Evolutionary conservation across 805 yeast genomes (phyloP), one percentile per base, ranked within the genome.

Genomic region (Monosporozyma solicola): DNA sequence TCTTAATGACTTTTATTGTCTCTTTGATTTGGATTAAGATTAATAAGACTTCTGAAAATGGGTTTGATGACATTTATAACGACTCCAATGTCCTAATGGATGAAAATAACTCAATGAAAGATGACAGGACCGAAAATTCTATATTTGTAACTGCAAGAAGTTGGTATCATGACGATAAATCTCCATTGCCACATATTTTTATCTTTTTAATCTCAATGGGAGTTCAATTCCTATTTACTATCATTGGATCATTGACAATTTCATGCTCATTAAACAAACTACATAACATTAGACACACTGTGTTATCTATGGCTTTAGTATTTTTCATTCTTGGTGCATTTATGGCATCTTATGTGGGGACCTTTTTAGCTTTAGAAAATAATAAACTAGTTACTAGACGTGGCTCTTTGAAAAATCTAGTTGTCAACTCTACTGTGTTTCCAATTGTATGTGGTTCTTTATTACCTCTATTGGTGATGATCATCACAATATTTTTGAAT

Each of bases 271-370:
- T 83, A 27, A 68, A 80, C 3, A 72, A 84, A 43, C 80, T 84
- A 55, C 87, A 85, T 54, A 78, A 80, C 59, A 80, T 82, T 53
- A 79, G 85, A 53, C 88, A 87, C 43, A 82, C 88, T 15, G 77
- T 85, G 7, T 64, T 85, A 51, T 76, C 87, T 8, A 73, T 83
- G 49, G 80, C 89, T 0, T 61, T 85, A 25, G 63, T 78, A 3
- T 72, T 82, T 54, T 82, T 87, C 60, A 78, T 85, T 3, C 64
- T 79, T 31, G 87, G 92, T 24, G 95, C 94, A 0, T 76, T 83
- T 35, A 76, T 85, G 52, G 83, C 95, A 1, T 89, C 96, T 0
- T 87, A 79, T 64, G 71, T 81, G 5, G 88, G 94, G 45, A 76
- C 86, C 15, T 76, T 82, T 54, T 72, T 85, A 54, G 48, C 44